Conservation (phyloP, 441 rosid genomes). For the Corymbia citriodora region DNA sequence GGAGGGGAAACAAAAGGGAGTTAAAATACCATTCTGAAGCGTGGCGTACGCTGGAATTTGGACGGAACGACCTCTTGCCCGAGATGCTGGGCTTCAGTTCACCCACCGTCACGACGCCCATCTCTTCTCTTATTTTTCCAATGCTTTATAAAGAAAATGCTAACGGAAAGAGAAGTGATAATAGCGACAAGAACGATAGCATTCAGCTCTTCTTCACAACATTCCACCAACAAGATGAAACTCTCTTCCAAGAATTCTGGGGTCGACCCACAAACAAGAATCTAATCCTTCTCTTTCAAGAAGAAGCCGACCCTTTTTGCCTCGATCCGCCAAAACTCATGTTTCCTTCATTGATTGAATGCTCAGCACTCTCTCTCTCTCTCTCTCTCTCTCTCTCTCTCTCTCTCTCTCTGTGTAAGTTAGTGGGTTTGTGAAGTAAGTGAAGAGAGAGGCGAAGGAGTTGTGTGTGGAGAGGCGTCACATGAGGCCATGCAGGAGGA, state of each 20-base stretch:
- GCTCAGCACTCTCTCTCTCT: neutral
- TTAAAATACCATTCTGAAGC: constrained; percentile 93
- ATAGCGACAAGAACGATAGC: neutral
- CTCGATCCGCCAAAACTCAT: constrained; percentile 7
- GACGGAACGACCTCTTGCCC: constrained; percentile 85
- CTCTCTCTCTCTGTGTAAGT: neutral
- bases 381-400: constrained; percentile 3
- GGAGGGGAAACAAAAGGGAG: neutral
- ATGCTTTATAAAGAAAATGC: neutral
- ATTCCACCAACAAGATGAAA: neutral
- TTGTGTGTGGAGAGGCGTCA: constrained; percentile 27
- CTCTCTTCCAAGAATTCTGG: constrained; percentile 2
- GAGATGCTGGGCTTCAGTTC: constrained; percentile 86
- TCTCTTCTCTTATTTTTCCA: constrained; percentile 8
- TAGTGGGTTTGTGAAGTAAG: neutral
- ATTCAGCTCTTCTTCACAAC: neutral
- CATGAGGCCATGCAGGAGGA: constrained; percentile 37
- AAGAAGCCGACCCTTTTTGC: constrained; percentile 11
- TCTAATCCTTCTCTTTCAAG: constrained; percentile 11
- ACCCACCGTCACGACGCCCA: constrained; percentile 82
- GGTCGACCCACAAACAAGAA: constrained; percentile 1
- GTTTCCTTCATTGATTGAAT: constrained; percentile 14
- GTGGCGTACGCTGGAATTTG: constrained; percentile 79
- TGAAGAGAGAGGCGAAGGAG: neutral
- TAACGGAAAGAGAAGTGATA: neutral